phyloP scores from a whole-genome alignment of 441 rosid species.

The Macaranga tanarius region DNA sequence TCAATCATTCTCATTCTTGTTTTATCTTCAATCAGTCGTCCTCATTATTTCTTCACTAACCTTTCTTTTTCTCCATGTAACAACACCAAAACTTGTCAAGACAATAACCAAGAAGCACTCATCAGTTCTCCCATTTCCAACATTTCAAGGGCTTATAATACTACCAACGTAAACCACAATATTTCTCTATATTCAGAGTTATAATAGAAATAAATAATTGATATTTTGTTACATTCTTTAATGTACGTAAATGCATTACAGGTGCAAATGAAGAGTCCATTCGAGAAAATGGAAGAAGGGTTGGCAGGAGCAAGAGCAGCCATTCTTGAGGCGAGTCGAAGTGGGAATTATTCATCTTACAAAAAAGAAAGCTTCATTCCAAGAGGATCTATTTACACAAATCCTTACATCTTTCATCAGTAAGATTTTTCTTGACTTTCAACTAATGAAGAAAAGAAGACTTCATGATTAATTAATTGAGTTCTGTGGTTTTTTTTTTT shows the following conservation, averaged over 20 bases:
- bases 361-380: slow-evolving; percentile 40
- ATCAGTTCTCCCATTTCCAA: slow-evolving; percentile 18
- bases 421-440: slow-evolving; percentile 35
- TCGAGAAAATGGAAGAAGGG: slow-evolving; percentile 49
- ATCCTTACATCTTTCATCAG: slow-evolving; percentile 78
- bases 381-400: slow-evolving; percentile 58
- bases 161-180: slow-evolving; percentile 8
- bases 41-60: slow-evolving; percentile 23
- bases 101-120: slow-evolving; percentile 2
- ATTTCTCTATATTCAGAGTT: background rate
- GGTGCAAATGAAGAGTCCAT: slow-evolving; percentile 31
- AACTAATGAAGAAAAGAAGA: background rate
- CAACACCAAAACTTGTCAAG: background rate
- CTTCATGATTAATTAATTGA: background rate
- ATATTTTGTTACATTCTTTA: slow-evolving; percentile 6
- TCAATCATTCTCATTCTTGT: slow-evolving; percentile 46
- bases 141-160: background rate
- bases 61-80: slow-evolving; percentile 24
- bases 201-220: no score
- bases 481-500: no score
- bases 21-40: slow-evolving; percentile 43
- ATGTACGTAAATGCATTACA: background rate
- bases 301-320: slow-evolving; percentile 58
- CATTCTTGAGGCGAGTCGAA: slow-evolving; percentile 41
- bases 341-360: slow-evolving; percentile 24